These are phyloP conservation scores for Sugiyamaella americana DNA, from an alignment of 805 yeast genomes.

Conservation along the genomic window DNA sequence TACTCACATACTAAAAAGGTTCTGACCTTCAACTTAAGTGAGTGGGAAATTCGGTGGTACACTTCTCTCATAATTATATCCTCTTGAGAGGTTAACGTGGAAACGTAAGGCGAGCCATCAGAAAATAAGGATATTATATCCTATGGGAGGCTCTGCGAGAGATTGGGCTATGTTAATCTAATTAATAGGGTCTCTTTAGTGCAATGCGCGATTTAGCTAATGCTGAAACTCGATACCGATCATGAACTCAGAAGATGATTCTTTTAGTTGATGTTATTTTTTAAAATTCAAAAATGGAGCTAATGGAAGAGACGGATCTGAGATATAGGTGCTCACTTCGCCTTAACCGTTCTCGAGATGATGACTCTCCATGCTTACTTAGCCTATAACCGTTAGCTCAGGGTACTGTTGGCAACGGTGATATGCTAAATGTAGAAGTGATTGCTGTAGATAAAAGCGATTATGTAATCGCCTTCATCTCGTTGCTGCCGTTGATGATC, in stretches of 20 bases:
- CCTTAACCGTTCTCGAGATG: no score
- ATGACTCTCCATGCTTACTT: no score
- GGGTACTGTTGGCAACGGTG: no score
- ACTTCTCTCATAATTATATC: conserved; percentile 17
- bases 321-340: no score
- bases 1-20: conserved; percentile 20
- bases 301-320: no score
- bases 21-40: conserved; percentile 8
- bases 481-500: no score
- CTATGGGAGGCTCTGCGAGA: conserved; percentile 23
- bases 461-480: no score
- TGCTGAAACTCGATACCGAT: conserved; percentile 25
- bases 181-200: conserved; percentile 16
- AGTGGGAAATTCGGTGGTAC: conserved; percentile 26
- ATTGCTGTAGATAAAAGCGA: no score
- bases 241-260: conserved; percentile 16
- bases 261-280: not conserved
- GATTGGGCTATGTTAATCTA: conserved; percentile 17
- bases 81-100: conserved; percentile 18
- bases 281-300: no score
- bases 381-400: no score
- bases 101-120: conserved; percentile 22
- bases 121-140: conserved; percentile 14
- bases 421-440: no score
- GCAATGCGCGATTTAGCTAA: conserved; percentile 23